These are phyloP conservation scores for Dothidotthia symphoricarpi DNA, from an alignment of 2,329 filamentous ascomycete species.

Conservation along the genomic window DNA sequence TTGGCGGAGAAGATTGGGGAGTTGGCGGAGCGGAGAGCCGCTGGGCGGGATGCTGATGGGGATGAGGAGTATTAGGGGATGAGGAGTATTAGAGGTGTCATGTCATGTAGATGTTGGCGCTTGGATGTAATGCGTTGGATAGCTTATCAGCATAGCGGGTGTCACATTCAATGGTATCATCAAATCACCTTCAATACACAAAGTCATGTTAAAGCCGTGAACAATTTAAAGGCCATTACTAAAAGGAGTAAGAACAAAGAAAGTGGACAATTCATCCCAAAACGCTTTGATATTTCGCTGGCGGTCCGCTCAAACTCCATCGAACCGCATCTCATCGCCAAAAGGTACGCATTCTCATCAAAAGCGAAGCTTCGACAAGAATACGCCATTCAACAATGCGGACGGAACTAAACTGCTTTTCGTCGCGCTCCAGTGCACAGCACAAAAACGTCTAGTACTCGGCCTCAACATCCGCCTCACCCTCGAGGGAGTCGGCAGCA, in stretches of 20 bases:
- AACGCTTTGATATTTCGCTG: constrained; percentile 25
- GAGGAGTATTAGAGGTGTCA: too few species aligned
- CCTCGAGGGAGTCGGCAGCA: constrained; percentile 87
- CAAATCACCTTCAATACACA: background rate
- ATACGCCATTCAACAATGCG: constrained; percentile 30
- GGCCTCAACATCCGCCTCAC: constrained; percentile 78
- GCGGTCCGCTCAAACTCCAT: constrained; percentile 22
- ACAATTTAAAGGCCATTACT: constrained; percentile 30
- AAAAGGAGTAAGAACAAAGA: constrained; percentile 31
- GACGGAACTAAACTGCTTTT: constrained; percentile 22
- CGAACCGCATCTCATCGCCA: constrained; percentile 13
- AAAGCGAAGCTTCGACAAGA: constrained; percentile 22
- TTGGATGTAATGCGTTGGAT: constrained; percentile 1
- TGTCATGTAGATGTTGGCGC: background rate
- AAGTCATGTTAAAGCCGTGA: background rate
- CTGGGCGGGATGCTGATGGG: constrained; percentile 54
- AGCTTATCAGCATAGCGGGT: background rate
- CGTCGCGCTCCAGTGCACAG: constrained; percentile 17
- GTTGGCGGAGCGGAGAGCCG: constrained; percentile 68
- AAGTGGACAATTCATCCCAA: constrained; percentile 26
- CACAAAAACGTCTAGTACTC: constrained; percentile 69
- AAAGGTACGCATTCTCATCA: constrained; percentile 17
- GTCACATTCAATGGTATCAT: background rate
- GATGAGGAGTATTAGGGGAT: constrained; percentile 7
- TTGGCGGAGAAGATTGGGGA: constrained; percentile 89